These are phyloP conservation scores for Xylogone sp. DNA, from an alignment of 2,329 filamentous ascomycete species.

Conservation along the genomic window DNA sequence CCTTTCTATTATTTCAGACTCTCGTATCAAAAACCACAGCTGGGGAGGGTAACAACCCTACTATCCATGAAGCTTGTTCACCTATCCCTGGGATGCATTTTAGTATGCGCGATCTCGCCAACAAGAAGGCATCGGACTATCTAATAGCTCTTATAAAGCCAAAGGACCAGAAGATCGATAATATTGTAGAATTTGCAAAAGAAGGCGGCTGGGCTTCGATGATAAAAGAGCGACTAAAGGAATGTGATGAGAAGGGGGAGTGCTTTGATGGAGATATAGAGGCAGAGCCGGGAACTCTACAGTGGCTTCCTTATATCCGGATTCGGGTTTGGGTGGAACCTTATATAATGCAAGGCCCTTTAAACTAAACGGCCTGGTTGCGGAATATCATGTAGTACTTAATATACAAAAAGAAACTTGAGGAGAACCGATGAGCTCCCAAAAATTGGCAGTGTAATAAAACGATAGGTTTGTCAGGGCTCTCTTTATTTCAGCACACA, in stretches of 20 bases:
- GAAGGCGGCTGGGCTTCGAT: not conserved
- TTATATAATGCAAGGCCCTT: not conserved
- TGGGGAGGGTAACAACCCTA: constrained; percentile 5
- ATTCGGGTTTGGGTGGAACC: constrained; percentile 4
- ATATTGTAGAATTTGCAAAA: constrained; percentile 2
- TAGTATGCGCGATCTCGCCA: constrained; percentile 11
- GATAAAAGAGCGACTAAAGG: constrained; percentile 4
- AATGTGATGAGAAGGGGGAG: not conserved
- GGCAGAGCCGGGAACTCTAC: not conserved
- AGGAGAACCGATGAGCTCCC: no score
- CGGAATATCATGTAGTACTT: not conserved
- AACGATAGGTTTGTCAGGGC: not conserved
- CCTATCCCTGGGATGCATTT: constrained; percentile 1
- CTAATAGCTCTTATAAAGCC: constrained; percentile 7
- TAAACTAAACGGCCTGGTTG: constrained; percentile 1
- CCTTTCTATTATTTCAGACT: not conserved
- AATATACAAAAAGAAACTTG: no score
- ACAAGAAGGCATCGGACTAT: constrained; percentile 12
- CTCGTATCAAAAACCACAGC: not conserved
- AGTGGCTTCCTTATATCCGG: constrained; percentile 2
- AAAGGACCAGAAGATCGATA: constrained; percentile 1
- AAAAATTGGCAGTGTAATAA: no score
- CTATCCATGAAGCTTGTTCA: not conserved
- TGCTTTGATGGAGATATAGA: not conserved
- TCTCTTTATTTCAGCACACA: not conserved